Conservation (phyloP, 2,329 filamentous ascomycete genomes). For the Simplicillium sp. region DNA sequence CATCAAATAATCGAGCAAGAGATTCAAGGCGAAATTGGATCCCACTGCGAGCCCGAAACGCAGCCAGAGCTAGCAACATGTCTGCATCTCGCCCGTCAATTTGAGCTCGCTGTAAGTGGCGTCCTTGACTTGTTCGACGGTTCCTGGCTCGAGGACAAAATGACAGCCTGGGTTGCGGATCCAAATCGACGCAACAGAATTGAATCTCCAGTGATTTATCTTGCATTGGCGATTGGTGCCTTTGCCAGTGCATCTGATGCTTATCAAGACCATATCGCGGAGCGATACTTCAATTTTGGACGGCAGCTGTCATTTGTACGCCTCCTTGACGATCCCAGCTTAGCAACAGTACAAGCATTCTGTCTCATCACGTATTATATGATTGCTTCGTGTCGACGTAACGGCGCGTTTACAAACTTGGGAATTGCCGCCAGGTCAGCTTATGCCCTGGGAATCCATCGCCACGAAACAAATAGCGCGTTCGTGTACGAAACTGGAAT, state of each 20-base stretch:
- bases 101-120: constrained; percentile 1
- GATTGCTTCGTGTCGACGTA: not conserved
- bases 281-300: constrained; percentile 1
- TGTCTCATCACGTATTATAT: constrained; percentile 1
- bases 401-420: not conserved
- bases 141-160: not conserved
- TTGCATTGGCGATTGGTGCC: not conserved
- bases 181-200: not conserved
- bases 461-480: constrained; percentile 2
- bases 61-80: not conserved
- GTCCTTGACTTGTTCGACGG: constrained; percentile 1
- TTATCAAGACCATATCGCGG: not conserved
- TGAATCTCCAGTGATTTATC: not conserved
- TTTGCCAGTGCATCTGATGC: not conserved
- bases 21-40: not conserved
- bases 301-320: not conserved
- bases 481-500: constrained; percentile 2
- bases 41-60: not conserved
- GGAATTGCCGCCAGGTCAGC: constrained; percentile 1
- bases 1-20: not conserved
- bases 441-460: constrained; percentile 2
- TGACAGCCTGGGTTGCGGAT: not conserved
- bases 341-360: constrained; percentile 1
- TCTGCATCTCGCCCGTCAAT: not conserved
- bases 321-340: constrained; percentile 1